Evolutionary conservation across 495 filamentous ascomycete species (phyloP), one percentile per base, ranked within the genome.

Genomic region (Letharia lupina): DNA sequence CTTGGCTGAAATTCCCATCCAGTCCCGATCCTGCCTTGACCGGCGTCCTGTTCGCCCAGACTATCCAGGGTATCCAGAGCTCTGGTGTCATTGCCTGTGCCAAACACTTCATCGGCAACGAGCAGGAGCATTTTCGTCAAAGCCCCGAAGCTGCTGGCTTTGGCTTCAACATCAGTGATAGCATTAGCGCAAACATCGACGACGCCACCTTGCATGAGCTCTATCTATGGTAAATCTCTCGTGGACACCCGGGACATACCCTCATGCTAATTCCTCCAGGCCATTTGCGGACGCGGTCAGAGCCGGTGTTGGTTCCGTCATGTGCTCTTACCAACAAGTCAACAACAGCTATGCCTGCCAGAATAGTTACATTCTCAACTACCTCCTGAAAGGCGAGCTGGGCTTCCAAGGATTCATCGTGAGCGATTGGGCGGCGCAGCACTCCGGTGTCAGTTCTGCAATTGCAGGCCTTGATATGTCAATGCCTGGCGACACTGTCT

Each of bases 391-490:
- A 80, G 80, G 85, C 63, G 94, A 98, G 73, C 81, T 97, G 10
- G 93, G 89, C 40, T 98, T 96, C 81, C 94, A 97, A 77, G 93
- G 93, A 13, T 96, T 96, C 72, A 81, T 93, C 68, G 90, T 93
- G 88, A 91, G 85, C 67, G 92, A 96, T 72, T 96, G 91, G 91
- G 79, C 83, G 73, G 92, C 90, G 9, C 92, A 96, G 71, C 89
- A 95, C 74, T 84, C 87, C 23, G 94, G 94, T 73, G 91, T 89
- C 23, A 82, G 84, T 41, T 81, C 81, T 65, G 89, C 91, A 41
- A 77, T 91, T 37, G 94, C 94, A 59, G 94, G 94, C 63, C 76
- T 97, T 58, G 93, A 98, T 73, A 95, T 96, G 92, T 84, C 86
- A 13, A 97, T 97, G 93, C 93, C 94, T 48, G 93, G 94, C 67